phyloP scores from a whole-genome alignment of 2,329 filamentous ascomycete species.

The Aureobasidium vineae region DNA sequence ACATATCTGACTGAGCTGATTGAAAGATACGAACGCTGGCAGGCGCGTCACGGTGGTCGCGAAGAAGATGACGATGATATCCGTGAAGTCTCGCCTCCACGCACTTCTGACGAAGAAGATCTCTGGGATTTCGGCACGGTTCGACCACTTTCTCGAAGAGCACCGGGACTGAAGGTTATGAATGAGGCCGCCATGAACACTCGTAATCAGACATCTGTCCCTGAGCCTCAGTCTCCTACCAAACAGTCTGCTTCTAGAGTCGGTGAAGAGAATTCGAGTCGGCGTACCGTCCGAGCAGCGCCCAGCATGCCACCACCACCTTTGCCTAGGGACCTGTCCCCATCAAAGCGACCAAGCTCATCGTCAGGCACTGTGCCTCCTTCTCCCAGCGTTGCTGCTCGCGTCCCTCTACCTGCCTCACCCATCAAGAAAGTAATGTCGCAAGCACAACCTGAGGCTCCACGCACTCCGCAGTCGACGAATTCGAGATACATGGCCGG shows the following conservation, averaged over 20 bases:
- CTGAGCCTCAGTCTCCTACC: slow-evolving; percentile 31
- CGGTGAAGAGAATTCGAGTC: slow-evolving; percentile 26
- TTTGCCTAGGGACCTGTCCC: slow-evolving; percentile 43
- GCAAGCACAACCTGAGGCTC: slow-evolving; percentile 38
- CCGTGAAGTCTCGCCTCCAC: slow-evolving; percentile 45
- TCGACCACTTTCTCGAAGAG: slow-evolving; percentile 69
- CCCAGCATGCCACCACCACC: slow-evolving; percentile 38
- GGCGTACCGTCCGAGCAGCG: slow-evolving; percentile 23
- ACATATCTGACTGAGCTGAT: slow-evolving; percentile 97
- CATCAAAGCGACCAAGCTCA: slow-evolving; percentile 42
- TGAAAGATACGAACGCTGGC: slow-evolving; percentile 84
- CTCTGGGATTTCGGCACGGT: slow-evolving; percentile 99
- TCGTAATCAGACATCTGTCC: slow-evolving; percentile 48
- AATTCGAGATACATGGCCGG: slow-evolving; percentile 31
- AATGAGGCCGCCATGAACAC: slow-evolving; percentile 80
- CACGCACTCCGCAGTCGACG: slow-evolving; percentile 35
- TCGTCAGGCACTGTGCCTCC: slow-evolving; percentile 35
- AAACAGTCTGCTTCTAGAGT: slow-evolving; percentile 25
- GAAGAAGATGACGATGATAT: slow-evolving; percentile 64
- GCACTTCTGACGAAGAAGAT: slow-evolving; percentile 68
- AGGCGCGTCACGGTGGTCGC: slow-evolving; percentile 71
- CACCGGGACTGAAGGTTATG: slow-evolving; percentile 66
- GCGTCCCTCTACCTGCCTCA: slow-evolving; percentile 48
- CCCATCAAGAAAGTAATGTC: slow-evolving; percentile 45
- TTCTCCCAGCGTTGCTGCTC: slow-evolving; percentile 44